These are phyloP conservation scores for Elaphomyces granulatus DNA, from an alignment of 495 filamentous ascomycete species.

Conservation along the genomic window DNA sequence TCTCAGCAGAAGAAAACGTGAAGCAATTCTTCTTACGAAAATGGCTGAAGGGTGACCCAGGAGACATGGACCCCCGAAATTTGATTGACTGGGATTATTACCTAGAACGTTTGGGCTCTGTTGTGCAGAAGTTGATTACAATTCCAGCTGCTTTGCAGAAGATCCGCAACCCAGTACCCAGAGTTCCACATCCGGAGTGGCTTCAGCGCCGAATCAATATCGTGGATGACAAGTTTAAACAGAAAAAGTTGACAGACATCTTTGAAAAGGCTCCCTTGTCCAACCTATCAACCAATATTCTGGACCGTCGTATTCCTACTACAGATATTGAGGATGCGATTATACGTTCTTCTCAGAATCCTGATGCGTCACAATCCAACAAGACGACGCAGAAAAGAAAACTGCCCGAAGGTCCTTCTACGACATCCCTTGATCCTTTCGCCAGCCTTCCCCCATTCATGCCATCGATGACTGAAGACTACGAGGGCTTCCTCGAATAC, in stretches of 20 bases:
- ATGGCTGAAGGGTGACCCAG: slow-evolving; percentile 90
- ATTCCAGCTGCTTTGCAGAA: slow-evolving; percentile 96
- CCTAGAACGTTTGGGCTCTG: slow-evolving; percentile 81
- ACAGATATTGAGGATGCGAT: slow-evolving; percentile 85
- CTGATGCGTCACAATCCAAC: slow-evolving; percentile 49
- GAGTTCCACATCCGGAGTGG: slow-evolving; percentile 93
- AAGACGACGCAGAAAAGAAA: slow-evolving; percentile 72
- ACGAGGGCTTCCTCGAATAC: slow-evolving; percentile 77
- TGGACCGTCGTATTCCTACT: slow-evolving; percentile 39
- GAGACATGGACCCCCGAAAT: slow-evolving; percentile 76
- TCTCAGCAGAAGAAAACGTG: slow-evolving; percentile 76
- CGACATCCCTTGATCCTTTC: slow-evolving; percentile 60
- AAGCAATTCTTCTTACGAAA: slow-evolving; percentile 85
- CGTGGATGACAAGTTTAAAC: slow-evolving; percentile 94
- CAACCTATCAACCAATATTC: slow-evolving; percentile 55
- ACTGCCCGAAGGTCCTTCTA: slow-evolving; percentile 48
- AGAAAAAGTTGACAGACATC: slow-evolving; percentile 95
- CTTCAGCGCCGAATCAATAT: slow-evolving; percentile 81
- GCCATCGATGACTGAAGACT: slow-evolving; percentile 78
- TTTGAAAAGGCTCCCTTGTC: slow-evolving; percentile 66
- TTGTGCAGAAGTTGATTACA: slow-evolving; percentile 97
- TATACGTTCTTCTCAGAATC: slow-evolving; percentile 47
- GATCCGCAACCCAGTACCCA: slow-evolving; percentile 81
- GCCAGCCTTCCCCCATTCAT: slow-evolving; percentile 71
- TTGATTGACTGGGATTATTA: slow-evolving; percentile 97